Evolutionary conservation across 768 basidiomycete genomes (phyloP).

Genomic region (Ramaria rubella): DNA sequence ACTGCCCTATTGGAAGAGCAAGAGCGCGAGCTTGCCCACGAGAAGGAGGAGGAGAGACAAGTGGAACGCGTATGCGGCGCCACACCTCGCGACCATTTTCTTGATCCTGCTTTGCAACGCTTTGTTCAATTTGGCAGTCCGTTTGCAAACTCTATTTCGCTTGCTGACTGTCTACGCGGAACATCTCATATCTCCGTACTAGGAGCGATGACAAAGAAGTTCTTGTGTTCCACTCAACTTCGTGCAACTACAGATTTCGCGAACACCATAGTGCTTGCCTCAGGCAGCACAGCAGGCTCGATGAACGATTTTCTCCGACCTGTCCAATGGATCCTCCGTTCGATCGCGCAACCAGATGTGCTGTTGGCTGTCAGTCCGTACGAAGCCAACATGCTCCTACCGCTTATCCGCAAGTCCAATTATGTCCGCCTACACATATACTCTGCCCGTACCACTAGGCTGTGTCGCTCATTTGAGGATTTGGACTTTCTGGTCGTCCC

Average conservation of each 20-base stretch:
- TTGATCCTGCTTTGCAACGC: slow-evolving; percentile 21
- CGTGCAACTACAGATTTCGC: slow-evolving; percentile 32
- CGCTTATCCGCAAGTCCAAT: slow-evolving; percentile 29
- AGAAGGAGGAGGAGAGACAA: slow-evolving; percentile 37
- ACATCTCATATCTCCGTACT: slow-evolving; percentile 11
- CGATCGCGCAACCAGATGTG: slow-evolving; percentile 10
- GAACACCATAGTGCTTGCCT: slow-evolving; percentile 22
- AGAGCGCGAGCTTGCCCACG: slow-evolving; percentile 37
- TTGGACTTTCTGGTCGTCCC: slow-evolving; percentile 28
- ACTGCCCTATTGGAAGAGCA: slow-evolving; percentile 40
- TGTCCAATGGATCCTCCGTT: slow-evolving; percentile 37
- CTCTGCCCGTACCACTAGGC: slow-evolving; percentile 29
- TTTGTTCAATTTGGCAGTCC: slow-evolving; percentile 26
- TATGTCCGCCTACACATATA: slow-evolving; percentile 37
- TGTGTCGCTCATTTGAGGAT: slow-evolving; percentile 33
- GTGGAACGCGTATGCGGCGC: slow-evolving; percentile 30
- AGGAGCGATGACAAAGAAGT: slow-evolving; percentile 19
- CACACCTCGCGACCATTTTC: slow-evolving; percentile 20
- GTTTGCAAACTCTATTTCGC: neutral
- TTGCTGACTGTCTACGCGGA: neutral
- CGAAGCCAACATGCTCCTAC: slow-evolving; percentile 34
- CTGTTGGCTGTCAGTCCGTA: slow-evolving; percentile 36
- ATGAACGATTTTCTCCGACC: slow-evolving; percentile 31
- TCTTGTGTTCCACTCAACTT: slow-evolving; percentile 20
- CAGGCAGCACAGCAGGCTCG: slow-evolving; percentile 10